phyloP scores from a whole-genome alignment of 805 yeast genomes.

The Saturnispora dispora region DNA sequence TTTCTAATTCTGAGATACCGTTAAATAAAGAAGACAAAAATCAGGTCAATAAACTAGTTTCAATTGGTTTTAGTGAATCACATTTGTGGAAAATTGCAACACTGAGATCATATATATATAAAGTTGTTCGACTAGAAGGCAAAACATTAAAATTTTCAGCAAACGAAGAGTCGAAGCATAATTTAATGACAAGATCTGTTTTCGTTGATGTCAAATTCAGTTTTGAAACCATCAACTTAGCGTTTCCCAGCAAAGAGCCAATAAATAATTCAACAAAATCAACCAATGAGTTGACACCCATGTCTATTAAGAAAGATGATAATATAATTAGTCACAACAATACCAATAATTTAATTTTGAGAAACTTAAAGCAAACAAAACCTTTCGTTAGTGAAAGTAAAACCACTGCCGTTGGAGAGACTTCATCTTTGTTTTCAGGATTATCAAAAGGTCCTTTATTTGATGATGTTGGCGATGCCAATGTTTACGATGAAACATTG shows the following conservation, averaged over 20 bases:
- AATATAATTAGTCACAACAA: background rate
- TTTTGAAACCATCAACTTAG: conserved; percentile 1
- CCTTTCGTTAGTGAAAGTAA: conserved; percentile 14
- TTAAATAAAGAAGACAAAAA: conserved; percentile 56
- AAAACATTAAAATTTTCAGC: background rate
- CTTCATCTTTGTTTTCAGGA: conserved; percentile 7
- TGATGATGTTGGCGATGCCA: conserved; percentile 17
- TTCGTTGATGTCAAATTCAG: conserved; percentile 37
- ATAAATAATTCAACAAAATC: background rate
- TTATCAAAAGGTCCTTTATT: conserved; percentile 8
- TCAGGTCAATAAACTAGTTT: conserved; percentile 64
- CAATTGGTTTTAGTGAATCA: conserved; percentile 62
- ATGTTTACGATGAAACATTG: conserved; percentile 21
- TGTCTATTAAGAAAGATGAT: background rate
- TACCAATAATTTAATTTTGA: background rate
- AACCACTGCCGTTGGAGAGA: conserved; percentile 19
- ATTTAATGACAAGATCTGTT: conserved; percentile 40
- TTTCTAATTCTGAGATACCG: conserved; percentile 38
- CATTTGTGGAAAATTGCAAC: conserved; percentile 80
- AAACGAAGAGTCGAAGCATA: conserved; percentile 9
- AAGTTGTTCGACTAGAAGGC: conserved; percentile 36
- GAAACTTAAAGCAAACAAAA: conserved; percentile 3
- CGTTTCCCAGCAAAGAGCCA: background rate
- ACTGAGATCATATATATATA: conserved; percentile 56
- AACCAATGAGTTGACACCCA: background rate